These are phyloP conservation scores for Endocladia muricata DNA, from an alignment of 31 red algal species.

Conservation along the genomic window DNA sequence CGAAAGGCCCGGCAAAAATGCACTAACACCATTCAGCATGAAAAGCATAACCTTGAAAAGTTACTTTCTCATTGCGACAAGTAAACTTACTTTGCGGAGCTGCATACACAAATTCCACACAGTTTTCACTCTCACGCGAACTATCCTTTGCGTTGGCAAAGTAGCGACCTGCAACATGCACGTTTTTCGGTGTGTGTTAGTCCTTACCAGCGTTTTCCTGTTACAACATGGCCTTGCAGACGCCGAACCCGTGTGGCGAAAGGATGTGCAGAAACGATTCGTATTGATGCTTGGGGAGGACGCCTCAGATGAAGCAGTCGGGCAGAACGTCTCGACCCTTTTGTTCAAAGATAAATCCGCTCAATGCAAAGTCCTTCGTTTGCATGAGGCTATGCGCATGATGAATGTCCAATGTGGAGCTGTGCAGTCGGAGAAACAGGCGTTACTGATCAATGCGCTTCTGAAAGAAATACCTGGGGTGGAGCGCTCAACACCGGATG, in stretches of 20 bases:
- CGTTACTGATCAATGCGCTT: slow-evolving; percentile 13
- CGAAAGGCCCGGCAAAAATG: not conserved
- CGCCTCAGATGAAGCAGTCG: slow-evolving; percentile 2
- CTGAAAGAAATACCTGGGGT: slow-evolving; percentile 33
- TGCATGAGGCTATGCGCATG: slow-evolving; percentile 35
- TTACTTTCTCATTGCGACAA: too few relatives aligned
- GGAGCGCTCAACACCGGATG: slow-evolving; percentile 15
- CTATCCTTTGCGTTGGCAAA: too few relatives aligned
- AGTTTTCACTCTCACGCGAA: too few relatives aligned
- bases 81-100: too few relatives aligned
- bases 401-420: slow-evolving; percentile 14
- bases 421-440: slow-evolving; percentile 1
- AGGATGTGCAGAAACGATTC: slow-evolving; percentile 42
- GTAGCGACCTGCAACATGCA: too few relatives aligned
- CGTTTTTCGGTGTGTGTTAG: too few relatives aligned
- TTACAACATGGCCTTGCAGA: too few relatives aligned
- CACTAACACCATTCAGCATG: too few relatives aligned
- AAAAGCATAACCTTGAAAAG: too few relatives aligned
- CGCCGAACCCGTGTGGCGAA: too few relatives aligned
- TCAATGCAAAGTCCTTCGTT: slow-evolving; percentile 16
- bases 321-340: not conserved
- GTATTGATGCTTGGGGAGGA: slow-evolving; percentile 10
- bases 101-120: too few relatives aligned
- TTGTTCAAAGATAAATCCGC: slow-evolving; percentile 16
- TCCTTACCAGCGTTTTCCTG: too few relatives aligned